phyloP scores from a whole-genome alignment of 2,329 filamentous ascomycete genomes.

The Colletotrichum euphorbiae region DNA sequence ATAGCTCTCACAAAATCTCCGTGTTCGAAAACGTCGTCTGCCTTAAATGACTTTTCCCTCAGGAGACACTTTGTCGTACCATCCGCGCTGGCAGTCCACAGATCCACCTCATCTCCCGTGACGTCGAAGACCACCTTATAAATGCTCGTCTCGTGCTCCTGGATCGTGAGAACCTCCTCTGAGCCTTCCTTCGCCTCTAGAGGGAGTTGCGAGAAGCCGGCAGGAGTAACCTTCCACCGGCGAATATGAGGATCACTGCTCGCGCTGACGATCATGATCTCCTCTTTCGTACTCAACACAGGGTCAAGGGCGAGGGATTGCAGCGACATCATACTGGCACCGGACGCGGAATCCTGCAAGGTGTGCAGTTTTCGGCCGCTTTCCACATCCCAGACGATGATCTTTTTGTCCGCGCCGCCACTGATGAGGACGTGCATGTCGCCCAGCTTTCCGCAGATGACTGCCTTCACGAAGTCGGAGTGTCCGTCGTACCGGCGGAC shows the following conservation, averaged over 20 bases:
- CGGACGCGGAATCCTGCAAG: slow-evolving; percentile 75
- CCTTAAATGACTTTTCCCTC: slow-evolving; percentile 73
- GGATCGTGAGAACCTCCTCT: slow-evolving; percentile 64
- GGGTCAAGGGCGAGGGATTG: slow-evolving; percentile 84
- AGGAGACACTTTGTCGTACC: slow-evolving; percentile 86
- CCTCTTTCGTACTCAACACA: slow-evolving; percentile 60
- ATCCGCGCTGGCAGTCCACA: slow-evolving; percentile 95
- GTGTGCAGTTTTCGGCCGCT: slow-evolving; percentile 78
- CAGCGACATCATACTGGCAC: slow-evolving; percentile 78
- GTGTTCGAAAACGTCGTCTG: slow-evolving; percentile 80
- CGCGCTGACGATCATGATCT: slow-evolving; percentile 77
- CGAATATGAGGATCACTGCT: slow-evolving; percentile 85
- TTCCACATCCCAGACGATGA: slow-evolving; percentile 84
- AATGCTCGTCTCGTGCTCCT: slow-evolving; percentile 90
- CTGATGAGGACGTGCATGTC: slow-evolving; percentile 76
- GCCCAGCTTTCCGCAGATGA: slow-evolving; percentile 71
- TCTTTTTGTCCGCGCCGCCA: slow-evolving; percentile 81
- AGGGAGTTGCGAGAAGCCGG: slow-evolving; percentile 65
- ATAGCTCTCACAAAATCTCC: slow-evolving; percentile 92
- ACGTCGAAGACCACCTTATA: slow-evolving; percentile 82
- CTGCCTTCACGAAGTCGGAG: slow-evolving; percentile 89
- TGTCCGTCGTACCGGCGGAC: slow-evolving; percentile 79
- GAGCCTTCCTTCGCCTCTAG: slow-evolving; percentile 47
- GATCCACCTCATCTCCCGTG: slow-evolving; percentile 71
- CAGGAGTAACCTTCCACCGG: slow-evolving; percentile 74